phyloP scores from a whole-genome alignment of 805 yeast genomes.

The Diddensiella caesifluorescens region DNA sequence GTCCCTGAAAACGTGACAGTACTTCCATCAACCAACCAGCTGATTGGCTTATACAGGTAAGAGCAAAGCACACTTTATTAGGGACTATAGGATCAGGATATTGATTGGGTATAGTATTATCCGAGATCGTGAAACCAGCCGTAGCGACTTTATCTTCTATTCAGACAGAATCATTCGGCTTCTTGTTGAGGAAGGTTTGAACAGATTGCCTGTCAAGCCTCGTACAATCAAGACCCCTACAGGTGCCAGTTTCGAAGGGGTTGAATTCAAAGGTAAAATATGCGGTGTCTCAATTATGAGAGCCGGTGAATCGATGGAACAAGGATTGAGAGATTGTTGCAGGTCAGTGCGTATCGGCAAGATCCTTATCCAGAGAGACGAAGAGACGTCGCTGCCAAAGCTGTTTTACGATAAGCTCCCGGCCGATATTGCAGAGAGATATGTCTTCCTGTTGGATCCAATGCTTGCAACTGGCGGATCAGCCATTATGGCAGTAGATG shows the following conservation, averaged over 20 bases:
- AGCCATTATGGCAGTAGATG: conserved; percentile 95
- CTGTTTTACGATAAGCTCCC: conserved; percentile 92
- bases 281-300: conserved; percentile 98
- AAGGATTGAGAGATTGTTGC: conserved; percentile 95
- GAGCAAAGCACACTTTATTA: conserved; percentile 17
- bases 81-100: not conserved
- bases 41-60: conserved; percentile 73
- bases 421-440: conserved; percentile 81
- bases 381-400: conserved; percentile 92
- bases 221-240: conserved; percentile 69
- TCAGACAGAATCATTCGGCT: conserved; percentile 91
- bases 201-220: conserved; percentile 83
- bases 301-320: conserved; percentile 99
- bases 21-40: conserved; percentile 85
- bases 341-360: conserved; percentile 95
- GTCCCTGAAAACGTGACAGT: conserved; percentile 51
- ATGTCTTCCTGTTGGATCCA: conserved; percentile 89
- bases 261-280: conserved; percentile 80
- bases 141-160: conserved; percentile 93
- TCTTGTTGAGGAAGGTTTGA: conserved; percentile 91
- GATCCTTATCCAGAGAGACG: conserved; percentile 95
- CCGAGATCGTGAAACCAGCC: conserved; percentile 69
- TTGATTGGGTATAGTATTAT: conserved; percentile 49
- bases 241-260: conserved; percentile 59
- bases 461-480: conserved; percentile 99